Evolutionary conservation across 1,284 basidiomycete species (phyloP).

Genomic region (Vanrija humicola): DNA sequence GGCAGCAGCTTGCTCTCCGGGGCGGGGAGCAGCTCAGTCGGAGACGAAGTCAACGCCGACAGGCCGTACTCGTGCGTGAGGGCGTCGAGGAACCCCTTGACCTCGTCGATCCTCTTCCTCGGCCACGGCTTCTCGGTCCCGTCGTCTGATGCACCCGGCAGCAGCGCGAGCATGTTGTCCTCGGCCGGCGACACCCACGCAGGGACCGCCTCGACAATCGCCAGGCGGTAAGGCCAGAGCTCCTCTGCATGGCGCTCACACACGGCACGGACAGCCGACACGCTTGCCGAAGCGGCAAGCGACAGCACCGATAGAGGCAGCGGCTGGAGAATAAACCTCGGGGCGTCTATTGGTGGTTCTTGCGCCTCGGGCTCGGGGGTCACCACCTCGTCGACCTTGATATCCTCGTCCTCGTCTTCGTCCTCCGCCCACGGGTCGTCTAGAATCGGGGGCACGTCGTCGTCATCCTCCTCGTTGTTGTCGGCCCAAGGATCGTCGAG

Average conservation of each 20-base stretch:
- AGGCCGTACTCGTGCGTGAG: conserved; percentile 4
- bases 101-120: not conserved
- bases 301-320: conserved; percentile 60
- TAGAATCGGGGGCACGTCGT: conserved; percentile 10
- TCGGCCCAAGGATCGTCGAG: conserved; percentile 73
- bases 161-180: conserved; percentile 58
- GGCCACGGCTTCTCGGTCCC: conserved; percentile 48
- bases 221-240: conserved; percentile 67
- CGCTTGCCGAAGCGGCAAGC: conserved; percentile 62
- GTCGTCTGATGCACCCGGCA: conserved; percentile 59
- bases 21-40: conserved; percentile 17
- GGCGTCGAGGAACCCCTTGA: conserved; percentile 9
- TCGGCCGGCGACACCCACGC: conserved; percentile 60
- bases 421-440: conserved; percentile 35
- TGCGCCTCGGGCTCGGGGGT: not conserved
- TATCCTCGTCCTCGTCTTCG: conserved; percentile 1
- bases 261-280: conserved; percentile 59
- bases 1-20: conserved; percentile 4
- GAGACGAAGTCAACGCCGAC: not conserved
- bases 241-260: conserved; percentile 56
- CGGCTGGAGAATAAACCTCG: conserved; percentile 61
- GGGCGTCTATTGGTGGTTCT: conserved; percentile 31
- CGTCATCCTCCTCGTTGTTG: not conserved
- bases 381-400: not conserved
- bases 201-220: conserved; percentile 68